Percentiles rank a stretch among this genome's conserved stretches.
Conservation (phyloP, 2,329 filamentous ascomycete genomes). For the Exophiala bonariae region DNA sequence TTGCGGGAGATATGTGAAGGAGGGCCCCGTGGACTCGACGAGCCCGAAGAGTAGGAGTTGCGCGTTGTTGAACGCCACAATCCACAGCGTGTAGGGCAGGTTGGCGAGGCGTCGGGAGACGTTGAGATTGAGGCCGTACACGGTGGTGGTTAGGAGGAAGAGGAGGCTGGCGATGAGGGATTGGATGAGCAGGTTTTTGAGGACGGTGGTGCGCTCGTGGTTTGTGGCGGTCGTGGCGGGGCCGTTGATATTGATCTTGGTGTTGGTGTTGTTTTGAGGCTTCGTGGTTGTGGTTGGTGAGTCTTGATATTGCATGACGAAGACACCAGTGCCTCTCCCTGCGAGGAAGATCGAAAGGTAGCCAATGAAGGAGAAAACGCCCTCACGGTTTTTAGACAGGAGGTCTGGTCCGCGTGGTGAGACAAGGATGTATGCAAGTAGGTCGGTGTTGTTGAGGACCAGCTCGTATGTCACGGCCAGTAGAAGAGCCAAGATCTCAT, state of each 20-base stretch:
- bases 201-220: constrained; percentile 17
- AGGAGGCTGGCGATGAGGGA: constrained; percentile 63
- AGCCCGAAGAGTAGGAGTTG: constrained; percentile 77
- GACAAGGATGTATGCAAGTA: constrained; percentile 80
- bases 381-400: constrained; percentile 88
- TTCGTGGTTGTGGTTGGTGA: not conserved
- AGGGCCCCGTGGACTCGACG: constrained; percentile 62
- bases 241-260: not conserved
- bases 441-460: constrained; percentile 70
- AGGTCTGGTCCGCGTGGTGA: constrained; percentile 73
- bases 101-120: constrained; percentile 92
- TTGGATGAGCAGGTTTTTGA: constrained; percentile 14
- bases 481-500: constrained; percentile 70
- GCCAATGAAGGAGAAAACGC: constrained; percentile 90
- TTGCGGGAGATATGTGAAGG: constrained; percentile 51
- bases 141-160: constrained; percentile 69
- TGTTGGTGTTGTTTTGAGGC: constrained; percentile 1
- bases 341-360: constrained; percentile 94
- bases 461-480: constrained; percentile 72
- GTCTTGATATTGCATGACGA: constrained; percentile 56
- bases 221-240: not conserved
- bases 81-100: constrained; percentile 89
- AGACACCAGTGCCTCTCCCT: constrained; percentile 79
- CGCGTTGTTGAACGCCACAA: constrained; percentile 84
- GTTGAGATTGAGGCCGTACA: constrained; percentile 65